phyloP scores from a whole-genome alignment of 1,284 basidiomycete species.

The Xerocomus minutiporus region DNA sequence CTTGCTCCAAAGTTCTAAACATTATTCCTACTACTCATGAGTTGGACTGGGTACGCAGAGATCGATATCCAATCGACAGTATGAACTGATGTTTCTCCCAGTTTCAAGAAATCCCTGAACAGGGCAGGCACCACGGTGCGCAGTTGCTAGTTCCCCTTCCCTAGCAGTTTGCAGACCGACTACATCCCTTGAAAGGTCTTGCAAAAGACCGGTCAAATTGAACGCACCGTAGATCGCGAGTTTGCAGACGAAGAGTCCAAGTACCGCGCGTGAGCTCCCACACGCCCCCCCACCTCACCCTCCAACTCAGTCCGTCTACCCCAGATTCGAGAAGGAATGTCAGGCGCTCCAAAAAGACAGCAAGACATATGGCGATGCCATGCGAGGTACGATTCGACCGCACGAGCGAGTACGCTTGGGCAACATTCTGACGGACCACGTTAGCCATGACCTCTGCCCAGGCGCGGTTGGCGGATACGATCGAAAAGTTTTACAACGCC shows the following conservation, averaged over 20 bases:
- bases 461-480: slow-evolving; percentile 89
- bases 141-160: slow-evolving; percentile 14
- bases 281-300: not conserved
- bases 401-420: not conserved
- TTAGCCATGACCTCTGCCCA: slow-evolving; percentile 92
- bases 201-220: slow-evolving; percentile 97
- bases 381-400: slow-evolving; percentile 64
- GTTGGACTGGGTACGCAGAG: slow-evolving; percentile 44
- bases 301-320: not conserved
- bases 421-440: not conserved
- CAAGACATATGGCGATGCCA: slow-evolving; percentile 92
- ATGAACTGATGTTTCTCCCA: slow-evolving; percentile 29
- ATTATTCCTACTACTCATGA: slow-evolving; percentile 32
- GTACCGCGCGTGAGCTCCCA: slow-evolving; percentile 72
- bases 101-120: slow-evolving; percentile 94
- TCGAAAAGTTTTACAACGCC: slow-evolving; percentile 90
- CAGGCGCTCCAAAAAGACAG: slow-evolving; percentile 91
- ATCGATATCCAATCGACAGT: not conserved
- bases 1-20: not conserved
- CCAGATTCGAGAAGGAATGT: slow-evolving; percentile 91
- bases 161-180: slow-evolving; percentile 1
- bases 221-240: slow-evolving; percentile 91
- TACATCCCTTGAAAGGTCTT: slow-evolving; percentile 53
- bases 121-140: slow-evolving; percentile 84
- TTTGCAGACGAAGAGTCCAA: slow-evolving; percentile 91